Percentiles rank a stretch among this genome's conserved stretches.
Conservation (phyloP, 2,329 filamentous ascomycete genomes). For the Daldinia sp. region DNA sequence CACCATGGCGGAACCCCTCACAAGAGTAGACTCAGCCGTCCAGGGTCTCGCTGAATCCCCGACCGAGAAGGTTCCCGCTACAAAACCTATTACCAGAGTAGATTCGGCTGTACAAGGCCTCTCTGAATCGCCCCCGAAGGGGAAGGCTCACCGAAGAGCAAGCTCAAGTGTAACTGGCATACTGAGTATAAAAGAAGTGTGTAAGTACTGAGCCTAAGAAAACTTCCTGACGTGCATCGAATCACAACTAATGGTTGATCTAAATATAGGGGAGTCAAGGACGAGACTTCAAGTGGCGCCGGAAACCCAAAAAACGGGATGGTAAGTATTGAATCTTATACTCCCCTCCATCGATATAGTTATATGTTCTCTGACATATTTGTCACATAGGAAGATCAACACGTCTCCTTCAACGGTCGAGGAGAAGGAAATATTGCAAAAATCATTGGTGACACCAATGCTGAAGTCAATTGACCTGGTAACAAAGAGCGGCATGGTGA, state of each 20-base stretch:
- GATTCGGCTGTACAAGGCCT: background rate
- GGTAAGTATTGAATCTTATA: too few species aligned
- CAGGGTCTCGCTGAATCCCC: conserved; percentile 72
- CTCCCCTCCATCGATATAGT: too few species aligned
- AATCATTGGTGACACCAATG: conserved; percentile 81
- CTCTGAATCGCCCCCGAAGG: conserved; percentile 45
- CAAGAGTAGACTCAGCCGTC: conserved; percentile 93
- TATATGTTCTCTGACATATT: too few species aligned
- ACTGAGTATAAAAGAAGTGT: conserved; percentile 88
- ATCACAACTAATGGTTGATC: too few species aligned
- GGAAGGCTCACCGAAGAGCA: conserved; percentile 73
- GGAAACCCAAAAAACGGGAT: too few species aligned
- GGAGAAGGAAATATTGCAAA: conserved; percentile 85
- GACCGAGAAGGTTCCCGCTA: background rate
- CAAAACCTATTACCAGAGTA: background rate
- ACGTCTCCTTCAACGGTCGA: conserved; percentile 82
- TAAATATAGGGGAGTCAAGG: too few species aligned
- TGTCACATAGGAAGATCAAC: conserved; percentile 99
- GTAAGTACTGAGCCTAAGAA: too few species aligned
- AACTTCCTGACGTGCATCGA: too few species aligned
- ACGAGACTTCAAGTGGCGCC: background rate
- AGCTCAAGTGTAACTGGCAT: conserved; percentile 81
- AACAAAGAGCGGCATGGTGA: too few species aligned
- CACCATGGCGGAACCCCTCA: conserved; percentile 68
- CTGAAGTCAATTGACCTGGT: conserved; percentile 80